Base-by-base conservation (phyloP, 148 eudicot genomes). In the Fagopyrum tataricum region DNA sequence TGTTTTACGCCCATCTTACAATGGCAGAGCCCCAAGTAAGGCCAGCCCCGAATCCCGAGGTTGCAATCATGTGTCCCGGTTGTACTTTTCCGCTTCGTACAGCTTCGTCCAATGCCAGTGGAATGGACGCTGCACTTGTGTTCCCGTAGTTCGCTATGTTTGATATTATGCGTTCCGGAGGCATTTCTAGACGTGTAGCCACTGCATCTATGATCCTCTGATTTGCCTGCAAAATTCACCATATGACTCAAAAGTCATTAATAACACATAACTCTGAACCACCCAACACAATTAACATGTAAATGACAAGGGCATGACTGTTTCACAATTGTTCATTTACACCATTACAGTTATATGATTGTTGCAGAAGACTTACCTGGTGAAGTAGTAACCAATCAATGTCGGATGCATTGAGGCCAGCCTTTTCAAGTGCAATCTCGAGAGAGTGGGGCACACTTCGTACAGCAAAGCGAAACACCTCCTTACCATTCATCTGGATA, bases 31-130 rank as follows among this genome's bases (percentile, higher is more conserved):
- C 97, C 99, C 99, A 95, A 5, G 99, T 91, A 55, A 91, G 93
- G 15, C 99, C 99, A 24, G 99, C 97, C 31, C 97, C 99, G 43
- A 95, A 95, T 42, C 99, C 99, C 6, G 99, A 88, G 61, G 97
- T 72, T 6, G 97, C 99, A 64, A 95, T 87, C n/a, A 87, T 81
- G 71, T 95, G 83, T 14, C 98, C 98, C 0, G 89, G 75, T 75
- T 87, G 72, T 42, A 95, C 89, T 76, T 81, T 90, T 79, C 98
- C 98, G 41, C 90, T 80, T 55, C 97, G 81, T 64, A 95, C 92
- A 18, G 97, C 96, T 79, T 95, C 98, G 70, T 91, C 98, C 77
- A 95, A 58, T 11, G 98, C 98, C 79, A 95, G 80, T 7, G 98
- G 98, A 67, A 95, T 95, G 5, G 98, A 95, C 73, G 98, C 96